Conservation (phyloP, 2,329 filamentous ascomycete genomes). For the Podosphaera fusca region DNA sequence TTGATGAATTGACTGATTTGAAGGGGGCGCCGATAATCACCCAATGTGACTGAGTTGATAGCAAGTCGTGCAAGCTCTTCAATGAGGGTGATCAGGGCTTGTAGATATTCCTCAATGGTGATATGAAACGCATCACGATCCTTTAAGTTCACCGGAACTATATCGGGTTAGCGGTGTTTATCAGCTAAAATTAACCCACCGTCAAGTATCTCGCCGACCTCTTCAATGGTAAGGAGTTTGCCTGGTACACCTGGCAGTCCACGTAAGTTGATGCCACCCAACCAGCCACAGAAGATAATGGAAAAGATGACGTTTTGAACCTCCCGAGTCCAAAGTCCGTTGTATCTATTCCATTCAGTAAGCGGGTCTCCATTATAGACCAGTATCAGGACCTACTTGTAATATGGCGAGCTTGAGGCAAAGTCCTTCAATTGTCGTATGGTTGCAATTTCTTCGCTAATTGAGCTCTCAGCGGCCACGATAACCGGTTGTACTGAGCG, state of each 20-base stretch:
- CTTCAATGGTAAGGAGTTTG: conserved; percentile 64
- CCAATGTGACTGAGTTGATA: conserved; percentile 81
- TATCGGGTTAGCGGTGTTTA: conserved; percentile 3
- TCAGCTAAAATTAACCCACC: conserved; percentile 18
- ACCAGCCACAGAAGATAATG: conserved; percentile 42
- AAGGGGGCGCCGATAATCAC: conserved; percentile 66
- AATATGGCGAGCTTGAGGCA: conserved; percentile 78
- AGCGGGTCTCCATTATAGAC: background rate
- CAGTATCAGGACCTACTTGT: conserved; percentile 40
- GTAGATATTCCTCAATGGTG: conserved; percentile 90
- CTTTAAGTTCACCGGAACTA: conserved; percentile 80
- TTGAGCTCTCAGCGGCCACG: conserved; percentile 41
- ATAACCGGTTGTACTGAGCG: conserved; percentile 44
- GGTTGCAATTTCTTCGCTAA: conserved; percentile 48
- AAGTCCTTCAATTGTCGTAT: conserved; percentile 46
- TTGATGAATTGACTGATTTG: conserved; percentile 85
- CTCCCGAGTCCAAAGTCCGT: conserved; percentile 61
- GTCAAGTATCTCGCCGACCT: conserved; percentile 56
- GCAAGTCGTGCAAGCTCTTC: conserved; percentile 81
- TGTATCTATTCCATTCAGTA: conserved; percentile 30
- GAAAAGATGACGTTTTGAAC: conserved; percentile 54
- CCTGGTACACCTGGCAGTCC: conserved; percentile 30
- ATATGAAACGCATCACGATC: conserved; percentile 79
- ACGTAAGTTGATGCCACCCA: conserved; percentile 44
- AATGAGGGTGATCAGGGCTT: conserved; percentile 64